These are phyloP conservation scores for Akanthomyces dipterigenus DNA, from an alignment of 2,329 filamentous ascomycete species.

Conservation along the genomic window DNA sequence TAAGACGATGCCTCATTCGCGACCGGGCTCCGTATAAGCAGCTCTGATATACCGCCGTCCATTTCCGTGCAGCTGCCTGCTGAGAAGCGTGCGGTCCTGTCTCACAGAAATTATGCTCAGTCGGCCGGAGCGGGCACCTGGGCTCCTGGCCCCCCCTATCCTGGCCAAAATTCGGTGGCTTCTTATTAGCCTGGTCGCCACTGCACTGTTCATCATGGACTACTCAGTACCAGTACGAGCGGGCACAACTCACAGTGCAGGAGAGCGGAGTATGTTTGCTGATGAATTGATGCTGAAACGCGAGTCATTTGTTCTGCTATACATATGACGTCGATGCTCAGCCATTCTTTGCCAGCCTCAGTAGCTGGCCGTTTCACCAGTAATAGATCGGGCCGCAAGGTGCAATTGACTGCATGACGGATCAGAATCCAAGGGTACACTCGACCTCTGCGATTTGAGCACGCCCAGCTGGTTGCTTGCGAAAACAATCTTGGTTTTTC, in stretches of 20 bases:
- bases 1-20: neutral
- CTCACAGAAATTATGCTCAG: neutral
- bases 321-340: neutral
- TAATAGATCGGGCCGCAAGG: neutral
- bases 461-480: neutral
- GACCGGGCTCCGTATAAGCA: neutral
- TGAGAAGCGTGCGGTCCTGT: neutral
- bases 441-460: neutral
- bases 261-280: neutral
- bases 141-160: neutral
- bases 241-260: neutral
- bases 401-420: too few relatives aligned
- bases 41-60: neutral
- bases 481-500: neutral
- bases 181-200: neutral
- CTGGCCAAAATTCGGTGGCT: neutral
- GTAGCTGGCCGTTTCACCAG: neutral
- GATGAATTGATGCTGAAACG: neutral
- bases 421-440: neutral
- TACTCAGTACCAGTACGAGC: too few relatives aligned
- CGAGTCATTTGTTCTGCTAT: neutral
- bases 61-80: neutral
- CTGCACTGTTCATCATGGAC: neutral
- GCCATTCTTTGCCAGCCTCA: neutral
- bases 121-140: neutral